Evolutionary conservation across 139 green algal species (phyloP), one percentile per base, ranked within the genome.

Genomic region (Coelastrella sp.): DNA sequence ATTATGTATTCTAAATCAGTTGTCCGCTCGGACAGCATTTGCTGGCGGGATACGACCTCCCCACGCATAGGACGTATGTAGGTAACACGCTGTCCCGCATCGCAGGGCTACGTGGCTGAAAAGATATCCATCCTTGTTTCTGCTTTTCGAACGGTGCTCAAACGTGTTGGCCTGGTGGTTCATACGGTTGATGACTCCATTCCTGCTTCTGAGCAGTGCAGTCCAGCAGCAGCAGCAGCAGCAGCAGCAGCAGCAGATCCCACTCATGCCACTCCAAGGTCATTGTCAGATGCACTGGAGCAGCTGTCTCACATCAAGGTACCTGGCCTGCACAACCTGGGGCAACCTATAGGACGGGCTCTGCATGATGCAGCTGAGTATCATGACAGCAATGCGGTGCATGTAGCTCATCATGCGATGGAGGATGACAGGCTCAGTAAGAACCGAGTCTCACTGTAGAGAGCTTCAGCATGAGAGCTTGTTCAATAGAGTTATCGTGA

Each of bases 71-170:
- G n/a, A n/a, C n/a, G n/a, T n/a, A n/a, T n/a, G n/a, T n/a, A n/a
- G n/a, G n/a, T n/a, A n/a, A n/a, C n/a, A n/a, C n/a, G n/a, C n/a
- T n/a, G n/a, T n/a, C n/a, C n/a, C n/a, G 0, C 37, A 30, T 40
- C 68, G n/a, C 71, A 79, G 71, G 43, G 71, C n/a, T 79, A 79
- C 32, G 71, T 79, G n/a, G 71, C 71, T 32, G 62, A 69, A 6
- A 69, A 69, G 62, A 41, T 62, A 13, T 63, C 71, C 27, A 79
- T 79, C 23, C n/a, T 79, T 19, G 13, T 79, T 5, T n/a, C 41
- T 8, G 71, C 71, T 35, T 41, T 79, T 9, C 40, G 41, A 21
- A 40, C 71, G 5, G 41, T n/a, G n/a, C 27, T 79, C 25, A 30
- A 57, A 50, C 71, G 43, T n/a, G 25, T 79, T 27, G 71, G 71